Evolutionary conservation across 1,284 basidiomycete species (phyloP), one percentile per base, ranked within the genome.

Genomic region (Vanrija humicola): DNA sequence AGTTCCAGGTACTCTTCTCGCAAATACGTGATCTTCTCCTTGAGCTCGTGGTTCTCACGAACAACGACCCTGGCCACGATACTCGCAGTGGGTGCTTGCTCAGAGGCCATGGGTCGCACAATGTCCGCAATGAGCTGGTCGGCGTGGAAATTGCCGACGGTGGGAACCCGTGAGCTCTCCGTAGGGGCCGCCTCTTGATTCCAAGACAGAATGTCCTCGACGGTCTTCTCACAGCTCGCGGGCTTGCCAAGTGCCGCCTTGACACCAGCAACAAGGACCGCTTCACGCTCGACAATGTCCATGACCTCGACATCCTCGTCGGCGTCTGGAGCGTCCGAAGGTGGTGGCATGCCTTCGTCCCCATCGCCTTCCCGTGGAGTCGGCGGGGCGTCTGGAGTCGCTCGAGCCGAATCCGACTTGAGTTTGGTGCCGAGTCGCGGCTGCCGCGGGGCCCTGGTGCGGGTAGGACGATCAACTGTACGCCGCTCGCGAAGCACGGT

Each of bases 1-100:
- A 88, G 77, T 16, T 76, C 67, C 39, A 85, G 67, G 67, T 93
- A 92, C 68, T 91, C 85, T 51, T 81, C 79, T 48, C 81, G 81
- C 38, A 93, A 77, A 16, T 73, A 75, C 44, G 80, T 71, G 5
- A 81, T 73, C 70, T 89, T 90, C 55, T 79, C 80, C 28, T 79
- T 72, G 25, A 85, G 67, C 38, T 77, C 71, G 4, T 75, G 75
- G 62, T 85, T 79, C 28, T 73, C 69, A 5, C 46, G 49, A 3
- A 51, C 34, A 3, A 72, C 56, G 3, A 55, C 38, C 14, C 48
- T 38, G 1, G 59, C 54, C 2, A 72, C 65, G 39, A 47, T 7
- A 46, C 15, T 6, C 3, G 18, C 14, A 6, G 39, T 29, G 68
- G 57, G 18, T 61, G 38, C n/a, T 56, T 46, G 5, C 39, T 53